These are phyloP conservation scores for Juncus inflexus DNA, from an alignment of 176 grass and related monocot species.

Conservation along the genomic window DNA sequence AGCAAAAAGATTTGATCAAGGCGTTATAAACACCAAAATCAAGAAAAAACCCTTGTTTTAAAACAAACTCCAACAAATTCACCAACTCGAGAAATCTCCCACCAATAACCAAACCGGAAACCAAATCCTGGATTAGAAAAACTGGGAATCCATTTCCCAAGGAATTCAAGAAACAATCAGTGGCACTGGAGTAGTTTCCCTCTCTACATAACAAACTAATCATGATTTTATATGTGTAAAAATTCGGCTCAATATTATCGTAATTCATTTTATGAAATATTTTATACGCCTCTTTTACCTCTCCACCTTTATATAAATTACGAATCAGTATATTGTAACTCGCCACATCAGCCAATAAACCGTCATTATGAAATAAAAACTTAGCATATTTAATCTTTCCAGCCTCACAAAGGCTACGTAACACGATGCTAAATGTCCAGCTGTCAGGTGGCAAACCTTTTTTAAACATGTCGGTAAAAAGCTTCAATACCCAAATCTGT, in stretches of 20 bases:
- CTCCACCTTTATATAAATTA: conserved; percentile 40
- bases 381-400: conserved; percentile 42
- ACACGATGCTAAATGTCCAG: conserved; percentile 76
- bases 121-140: conserved; percentile 38
- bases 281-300: conserved; percentile 34
- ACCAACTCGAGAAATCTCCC: conserved; percentile 49
- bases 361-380: conserved; percentile 38
- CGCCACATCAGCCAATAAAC: conserved; percentile 57
- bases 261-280: conserved; percentile 53
- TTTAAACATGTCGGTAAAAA: conserved; percentile 68
- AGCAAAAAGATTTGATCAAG: conserved; percentile 64
- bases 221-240: conserved; percentile 49
- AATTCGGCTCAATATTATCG: conserved; percentile 45
- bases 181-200: conserved; percentile 44
- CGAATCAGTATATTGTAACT: conserved; percentile 70
- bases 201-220: conserved; percentile 62
- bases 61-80: conserved; percentile 44
- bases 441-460: conserved; percentile 65
- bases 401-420: conserved; percentile 65
- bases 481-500: conserved; percentile 61
- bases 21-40: conserved; percentile 49
- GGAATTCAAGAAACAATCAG: conserved; percentile 52
- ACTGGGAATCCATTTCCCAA: conserved; percentile 41
- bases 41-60: conserved; percentile 47
- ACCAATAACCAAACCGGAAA: conserved; percentile 45